Conservation (phyloP, 495 filamentous ascomycete genomes). For the Xylaria sp. region DNA sequence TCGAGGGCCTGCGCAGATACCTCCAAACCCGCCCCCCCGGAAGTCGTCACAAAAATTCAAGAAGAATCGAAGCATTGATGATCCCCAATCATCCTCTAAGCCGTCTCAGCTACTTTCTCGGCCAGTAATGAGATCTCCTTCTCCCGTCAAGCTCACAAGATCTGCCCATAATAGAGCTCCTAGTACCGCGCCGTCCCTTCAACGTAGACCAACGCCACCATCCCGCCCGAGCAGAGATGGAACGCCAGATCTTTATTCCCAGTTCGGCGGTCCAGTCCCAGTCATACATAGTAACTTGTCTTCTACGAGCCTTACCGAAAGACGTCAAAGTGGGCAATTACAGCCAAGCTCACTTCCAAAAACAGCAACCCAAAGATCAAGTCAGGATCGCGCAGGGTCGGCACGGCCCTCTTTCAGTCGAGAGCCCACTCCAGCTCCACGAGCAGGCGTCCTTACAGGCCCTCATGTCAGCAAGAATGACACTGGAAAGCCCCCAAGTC, state of each 20-base stretch:
- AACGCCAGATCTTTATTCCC: slow-evolving; percentile 67
- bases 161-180: slow-evolving; percentile 33
- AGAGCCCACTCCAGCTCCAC: slow-evolving; percentile 49
- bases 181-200: slow-evolving; percentile 41
- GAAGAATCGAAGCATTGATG: slow-evolving; percentile 46
- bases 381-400: slow-evolving; percentile 30
- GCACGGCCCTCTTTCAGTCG: slow-evolving; percentile 43
- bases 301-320: slow-evolving; percentile 53
- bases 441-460: slow-evolving; percentile 34
- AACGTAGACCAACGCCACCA: slow-evolving; percentile 51
- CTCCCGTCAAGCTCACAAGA: slow-evolving; percentile 37
- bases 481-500: slow-evolving; percentile 55
- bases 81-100: slow-evolving; percentile 37
- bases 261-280: slow-evolving; percentile 65
- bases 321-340: slow-evolving; percentile 50
- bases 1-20: slow-evolving; percentile 55
- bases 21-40: slow-evolving; percentile 67
- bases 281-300: slow-evolving; percentile 81
- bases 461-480: slow-evolving; percentile 41
- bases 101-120: slow-evolving; percentile 38
- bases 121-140: slow-evolving; percentile 42
- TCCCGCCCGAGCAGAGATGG: slow-evolving; percentile 82
- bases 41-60: slow-evolving; percentile 67
- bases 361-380: slow-evolving; percentile 37
- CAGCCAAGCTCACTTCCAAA: slow-evolving; percentile 41